Conservation (phyloP, 2,329 filamentous ascomycete genomes). For the Parastagonospora avenae region DNA sequence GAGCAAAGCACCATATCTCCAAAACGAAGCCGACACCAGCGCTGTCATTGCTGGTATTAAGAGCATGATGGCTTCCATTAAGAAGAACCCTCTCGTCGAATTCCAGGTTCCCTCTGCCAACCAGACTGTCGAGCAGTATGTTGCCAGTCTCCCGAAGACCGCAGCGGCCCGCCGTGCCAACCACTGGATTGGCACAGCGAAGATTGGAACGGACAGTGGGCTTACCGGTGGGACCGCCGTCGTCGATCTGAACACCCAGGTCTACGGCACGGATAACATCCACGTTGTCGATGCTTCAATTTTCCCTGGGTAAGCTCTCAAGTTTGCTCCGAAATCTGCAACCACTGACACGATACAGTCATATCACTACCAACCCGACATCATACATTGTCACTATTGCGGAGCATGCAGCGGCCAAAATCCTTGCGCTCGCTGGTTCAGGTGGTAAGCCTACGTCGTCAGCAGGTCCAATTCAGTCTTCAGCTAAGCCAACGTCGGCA, state of each 20-base stretch:
- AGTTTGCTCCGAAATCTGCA: not conserved
- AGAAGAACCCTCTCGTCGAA: constrained; percentile 60
- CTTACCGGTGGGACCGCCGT: constrained; percentile 52
- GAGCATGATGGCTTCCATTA: constrained; percentile 61
- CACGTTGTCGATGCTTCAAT: constrained; percentile 56
- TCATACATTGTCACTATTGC: constrained; percentile 44
- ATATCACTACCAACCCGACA: constrained; percentile 46
- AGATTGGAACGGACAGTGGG: constrained; percentile 55
- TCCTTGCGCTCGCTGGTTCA: constrained; percentile 31
- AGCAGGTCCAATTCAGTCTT: not conserved
- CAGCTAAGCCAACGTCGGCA: constrained; percentile 7
- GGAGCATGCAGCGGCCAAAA: constrained; percentile 47
- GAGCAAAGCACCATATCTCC: constrained; percentile 64
- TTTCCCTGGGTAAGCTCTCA: constrained; percentile 47
- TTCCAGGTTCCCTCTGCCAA: constrained; percentile 59
- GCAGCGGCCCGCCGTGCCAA: constrained; percentile 49
- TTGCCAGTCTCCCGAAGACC: constrained; percentile 53
- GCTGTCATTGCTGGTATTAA: constrained; percentile 70
- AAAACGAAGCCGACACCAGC: constrained; percentile 61
- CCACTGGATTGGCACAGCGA: constrained; percentile 62
- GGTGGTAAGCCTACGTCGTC: constrained; percentile 11
- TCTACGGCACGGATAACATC: constrained; percentile 54
- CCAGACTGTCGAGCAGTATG: constrained; percentile 61
- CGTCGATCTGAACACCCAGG: constrained; percentile 57
- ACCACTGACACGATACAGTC: constrained; percentile 25